Base-by-base conservation (phyloP, 345 rosid genomes). In the Eucalyptus camaldulensis region DNA sequence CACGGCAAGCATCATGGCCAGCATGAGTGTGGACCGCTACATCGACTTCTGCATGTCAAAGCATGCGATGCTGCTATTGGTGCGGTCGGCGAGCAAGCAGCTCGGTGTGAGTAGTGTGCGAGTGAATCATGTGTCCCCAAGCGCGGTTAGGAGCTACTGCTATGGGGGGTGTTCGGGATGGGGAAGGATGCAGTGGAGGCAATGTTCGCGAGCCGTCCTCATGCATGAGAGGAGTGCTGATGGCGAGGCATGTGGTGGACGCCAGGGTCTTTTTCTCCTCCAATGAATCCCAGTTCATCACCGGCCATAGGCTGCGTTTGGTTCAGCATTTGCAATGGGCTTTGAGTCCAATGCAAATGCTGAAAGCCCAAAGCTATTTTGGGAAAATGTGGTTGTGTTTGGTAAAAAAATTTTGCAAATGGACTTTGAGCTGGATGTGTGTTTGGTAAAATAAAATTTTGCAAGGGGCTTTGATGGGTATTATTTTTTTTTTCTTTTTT, bases 1-100 rank as follows among this genome's bases (percentile, higher is more conserved):
- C 89, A 92, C 91, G 1, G 90, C 88, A 2, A 91, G 91, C 86
- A 58, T 56, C 25, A 85, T 85, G 15, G 88, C 87, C n/a, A 43
- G 56, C 1, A 21, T 21, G 13, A 89, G 91, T 33, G 86, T 72
- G 10, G 89, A 81, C 44, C 16, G 13, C 13, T 37, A 24, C 21
- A 92, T 91, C 4, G 90, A 92, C 72, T 92, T 87, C 88, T 24
- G 33, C 13, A 88, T 91, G 92, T 92, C 93, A 15, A 92, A 92
- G 89, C 88, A 76, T 17, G 86, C 92, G 31, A 92, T 92, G 80
- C 6, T 91, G 72, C 91, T 90, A 22, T 50, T 91, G 88, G 89
- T 90, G 45, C 86, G 56, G 88, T 90, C 87, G 1, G 91, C 88
- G 8, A 92, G 92, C 54, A 86, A 13, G 69, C 92, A 92, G 89